These are phyloP conservation scores for Fusarium anguioides DNA, from an alignment of 2,329 filamentous ascomycete species.

Conservation along the genomic window DNA sequence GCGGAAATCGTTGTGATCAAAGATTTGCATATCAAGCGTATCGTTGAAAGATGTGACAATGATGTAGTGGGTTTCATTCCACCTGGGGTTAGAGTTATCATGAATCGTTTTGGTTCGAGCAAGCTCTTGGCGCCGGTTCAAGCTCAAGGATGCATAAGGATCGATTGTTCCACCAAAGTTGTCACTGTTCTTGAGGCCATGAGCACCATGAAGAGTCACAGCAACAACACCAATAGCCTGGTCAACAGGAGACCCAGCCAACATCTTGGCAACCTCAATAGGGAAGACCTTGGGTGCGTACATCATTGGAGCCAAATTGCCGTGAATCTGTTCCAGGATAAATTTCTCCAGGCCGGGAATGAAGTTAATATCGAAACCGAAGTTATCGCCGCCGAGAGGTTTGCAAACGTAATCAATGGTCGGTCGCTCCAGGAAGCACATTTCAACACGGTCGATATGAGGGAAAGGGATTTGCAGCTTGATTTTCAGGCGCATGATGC, in stretches of 20 bases:
- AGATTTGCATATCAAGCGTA: conserved; percentile 83
- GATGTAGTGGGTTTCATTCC: conserved; percentile 97
- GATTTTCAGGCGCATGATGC: conserved; percentile 95
- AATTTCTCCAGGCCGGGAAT: conserved; percentile 94
- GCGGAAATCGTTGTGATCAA: conserved; percentile 93
- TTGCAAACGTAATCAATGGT: conserved; percentile 98
- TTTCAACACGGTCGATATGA: conserved; percentile 92
- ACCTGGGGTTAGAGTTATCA: conserved; percentile 87
- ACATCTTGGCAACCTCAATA: conserved; percentile 98
- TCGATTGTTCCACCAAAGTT: conserved; percentile 93
- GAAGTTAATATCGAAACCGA: conserved; percentile 99
- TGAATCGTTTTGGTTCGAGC: conserved; percentile 89
- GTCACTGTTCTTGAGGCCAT: conserved; percentile 94
- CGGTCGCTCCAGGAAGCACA: conserved; percentile 91
- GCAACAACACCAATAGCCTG: conserved; percentile 95
- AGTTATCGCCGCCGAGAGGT: conserved; percentile 91
- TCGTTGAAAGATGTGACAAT: conserved; percentile 94
- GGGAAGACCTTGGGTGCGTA: conserved; percentile 98
- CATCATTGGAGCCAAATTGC: conserved; percentile 95
- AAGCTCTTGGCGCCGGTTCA: conserved; percentile 84
- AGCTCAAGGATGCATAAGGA: conserved; percentile 85
- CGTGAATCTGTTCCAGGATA: conserved; percentile 96
- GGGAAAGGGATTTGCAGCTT: conserved; percentile 97
- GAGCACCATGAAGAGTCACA: conserved; percentile 88
- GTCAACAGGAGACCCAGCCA: conserved; percentile 92